Base-by-base conservation (phyloP, 768 basidiomycete genomes). In the Boletus edulis region DNA sequence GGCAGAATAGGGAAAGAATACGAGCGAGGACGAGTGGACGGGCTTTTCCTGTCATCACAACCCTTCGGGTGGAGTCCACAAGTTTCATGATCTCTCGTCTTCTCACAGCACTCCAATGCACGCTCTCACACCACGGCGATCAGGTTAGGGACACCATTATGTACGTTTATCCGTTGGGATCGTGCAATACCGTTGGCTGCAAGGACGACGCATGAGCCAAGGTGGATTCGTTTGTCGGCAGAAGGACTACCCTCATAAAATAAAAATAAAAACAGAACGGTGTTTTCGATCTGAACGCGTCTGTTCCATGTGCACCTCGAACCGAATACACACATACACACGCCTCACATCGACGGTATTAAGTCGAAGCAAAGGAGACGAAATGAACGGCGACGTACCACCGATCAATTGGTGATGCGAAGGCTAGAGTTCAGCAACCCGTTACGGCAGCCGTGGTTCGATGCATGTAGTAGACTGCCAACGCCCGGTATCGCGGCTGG, bases 101-200 rank as follows among this genome's bases (percentile, higher is more conserved):
- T 49, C 59, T 57, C 59, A 60, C 59, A 43, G 53, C 18, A 11
- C 18, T 38, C 3, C 35, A n/a, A 20, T 27, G 45, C 51, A 39
- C 54, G 49, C 56, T 67, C 66, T 67, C 66, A 67, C 66, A 67
- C 67, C n/a, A 48, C 65, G 64, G 65, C 52, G 64, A 68, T 51
- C 63, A 55, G 29, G 8, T 42, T 32, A 38, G 32, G 39, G 42
- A 18, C 38, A 35, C 34, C 11, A 37, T 62, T 61, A 60, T 60
- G 59, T 60, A 60, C 48, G 34, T 29, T 9, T 42, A 37, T 35
- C 27, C 20, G 34, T 17, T 39, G 14, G 27, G 4, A 8, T 9
- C 2, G 29, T 29, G 29, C 29, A 29, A 29, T 29, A 29, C 29
- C 8, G 9, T 5, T 9, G 29, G 8, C 1, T 29, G 29, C 29